Evolutionary conservation across 2,329 filamentous ascomycete genomes (phyloP), one percentile per base, ranked within the genome.

Genomic region (Phoma sp.): DNA sequence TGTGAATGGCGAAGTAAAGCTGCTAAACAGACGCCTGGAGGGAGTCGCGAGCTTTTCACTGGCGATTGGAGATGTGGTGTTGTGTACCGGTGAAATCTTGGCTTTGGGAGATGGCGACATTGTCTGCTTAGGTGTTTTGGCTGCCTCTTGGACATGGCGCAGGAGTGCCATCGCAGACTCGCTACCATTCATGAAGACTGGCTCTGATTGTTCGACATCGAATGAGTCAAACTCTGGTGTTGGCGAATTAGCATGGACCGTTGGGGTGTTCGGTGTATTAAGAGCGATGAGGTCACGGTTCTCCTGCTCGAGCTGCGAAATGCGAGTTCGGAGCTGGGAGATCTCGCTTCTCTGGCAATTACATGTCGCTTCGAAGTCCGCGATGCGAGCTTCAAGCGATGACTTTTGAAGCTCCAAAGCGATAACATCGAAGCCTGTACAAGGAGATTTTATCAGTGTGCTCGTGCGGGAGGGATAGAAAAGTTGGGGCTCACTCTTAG

Each of bases 131-230:
- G 29, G 46, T 25, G 53, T 49, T 45, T 54, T 64, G 22, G 62
- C 58, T 1, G 60, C 53, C 36, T 55, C 57, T 53, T 67, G 63
- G 19, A 69, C 60, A 29, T 63, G 60, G 33, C 60, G 56, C 13
- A 69, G 65, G 13, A 69, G 60, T 4, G 61, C 65, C 17, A 66
- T 41, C 6, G 65, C 65, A 8, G 59, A 58, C 45, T 63, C 63
- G 29, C 47, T 64, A 40, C 64, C 59, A 22, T 46, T 57, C 22
- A 62, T 35, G 22, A 61, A 64, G 13, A 44, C 48, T n/a, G 52
- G 36, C 8, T 55, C 46, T 32, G 59, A 21, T 15, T 61, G 41
- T 1, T 52, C 44, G 33, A 52, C 39, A 19, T 52, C 38, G 22
- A 64, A 61, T n/a, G 51, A 55, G 48, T 65, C 61, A 54, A 66